Percentiles rank a stretch among this genome's conserved stretches.
Evolutionary conservation across 2,329 filamentous ascomycete species (phyloP).

Genomic region (Aspergillus niger): DNA sequence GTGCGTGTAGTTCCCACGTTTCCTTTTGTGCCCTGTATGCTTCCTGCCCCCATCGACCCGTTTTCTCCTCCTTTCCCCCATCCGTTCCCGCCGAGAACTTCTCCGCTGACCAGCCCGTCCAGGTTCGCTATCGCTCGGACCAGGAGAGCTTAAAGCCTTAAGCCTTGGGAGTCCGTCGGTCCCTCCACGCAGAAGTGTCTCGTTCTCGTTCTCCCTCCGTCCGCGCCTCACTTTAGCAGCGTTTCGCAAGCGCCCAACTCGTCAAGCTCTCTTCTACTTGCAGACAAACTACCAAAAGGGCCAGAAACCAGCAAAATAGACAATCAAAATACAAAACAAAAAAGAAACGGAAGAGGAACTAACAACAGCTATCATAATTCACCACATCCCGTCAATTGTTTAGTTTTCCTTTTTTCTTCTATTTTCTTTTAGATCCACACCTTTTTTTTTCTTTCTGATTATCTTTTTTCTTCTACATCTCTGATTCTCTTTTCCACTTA

Average conservation of each 20-base stretch:
- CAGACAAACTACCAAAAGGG: not conserved
- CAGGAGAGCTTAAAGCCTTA: not conserved
- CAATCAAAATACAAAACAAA: not conserved
- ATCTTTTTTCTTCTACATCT: constrained; percentile 6
- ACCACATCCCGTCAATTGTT: constrained; percentile 1
- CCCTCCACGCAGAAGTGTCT: constrained; percentile 9
- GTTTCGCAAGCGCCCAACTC: constrained; percentile 14
- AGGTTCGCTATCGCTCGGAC: constrained; percentile 10
- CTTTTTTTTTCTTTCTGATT: not conserved
- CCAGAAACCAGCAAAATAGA: constrained; percentile 1
- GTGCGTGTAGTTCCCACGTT: constrained; percentile 8
- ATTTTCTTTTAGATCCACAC: too few species aligned
- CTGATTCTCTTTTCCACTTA: too few species aligned
- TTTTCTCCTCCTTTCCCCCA: not conserved
- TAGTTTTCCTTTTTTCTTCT: not conserved
- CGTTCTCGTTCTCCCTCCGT: constrained; percentile 5
- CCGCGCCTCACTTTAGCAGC: constrained; percentile 18
- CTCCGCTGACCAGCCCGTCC: constrained; percentile 9
- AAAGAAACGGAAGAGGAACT: not conserved
- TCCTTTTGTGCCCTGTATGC: constrained; percentile 3
- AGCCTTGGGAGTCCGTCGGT: constrained; percentile 7
- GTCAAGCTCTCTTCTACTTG: constrained; percentile 11
- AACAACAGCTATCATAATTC: constrained; percentile 1
- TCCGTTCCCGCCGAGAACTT: constrained; percentile 3
- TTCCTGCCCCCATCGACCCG: not conserved